phyloP scores from a whole-genome alignment of 306 rosid species.

The Castanea mollissima region DNA sequence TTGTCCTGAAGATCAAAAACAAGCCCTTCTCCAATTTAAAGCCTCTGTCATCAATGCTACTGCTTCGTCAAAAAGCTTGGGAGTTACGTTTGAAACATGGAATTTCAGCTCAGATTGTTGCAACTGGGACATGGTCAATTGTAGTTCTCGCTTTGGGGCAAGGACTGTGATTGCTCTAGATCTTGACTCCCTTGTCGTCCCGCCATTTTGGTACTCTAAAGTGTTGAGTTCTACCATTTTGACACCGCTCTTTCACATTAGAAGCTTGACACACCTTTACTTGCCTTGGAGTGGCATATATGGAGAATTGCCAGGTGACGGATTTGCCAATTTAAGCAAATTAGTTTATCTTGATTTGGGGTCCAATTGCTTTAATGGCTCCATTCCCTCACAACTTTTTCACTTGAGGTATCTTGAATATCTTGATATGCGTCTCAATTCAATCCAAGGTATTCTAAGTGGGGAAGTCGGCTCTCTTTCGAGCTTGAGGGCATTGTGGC shows the following conservation, averaged over 20 bases:
- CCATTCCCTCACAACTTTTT: too few relatives aligned
- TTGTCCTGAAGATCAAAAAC: background rate
- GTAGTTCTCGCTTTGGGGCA: background rate
- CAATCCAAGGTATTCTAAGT: too few relatives aligned
- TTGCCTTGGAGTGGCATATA: background rate
- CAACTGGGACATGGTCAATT: slow-evolving; percentile 19
- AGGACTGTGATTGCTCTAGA: background rate
- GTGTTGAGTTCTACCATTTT: background rate
- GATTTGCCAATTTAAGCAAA: slow-evolving; percentile 23
- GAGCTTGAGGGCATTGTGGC: too few relatives aligned
- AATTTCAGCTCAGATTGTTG: background rate
- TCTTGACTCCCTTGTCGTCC: background rate
- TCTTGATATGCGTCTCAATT: too few relatives aligned
- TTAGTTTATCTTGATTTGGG: slow-evolving; percentile 19
- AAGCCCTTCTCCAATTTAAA: too few relatives aligned
- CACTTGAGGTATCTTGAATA: too few relatives aligned
- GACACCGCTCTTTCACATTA: slow-evolving; percentile 2
- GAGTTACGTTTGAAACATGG: slow-evolving; percentile 20
- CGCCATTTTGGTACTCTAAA: background rate
- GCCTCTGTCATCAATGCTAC: background rate
- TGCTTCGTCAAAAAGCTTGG: background rate
- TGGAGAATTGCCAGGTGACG: slow-evolving; percentile 10
- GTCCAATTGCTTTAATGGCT: too few relatives aligned
- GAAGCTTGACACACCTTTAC: slow-evolving; percentile 22
- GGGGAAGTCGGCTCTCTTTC: too few relatives aligned